Percentiles rank a stretch among this genome's conserved stretches.
Conservation (phyloP, 257 asterid genomes). For the Lycium barbarum region DNA sequence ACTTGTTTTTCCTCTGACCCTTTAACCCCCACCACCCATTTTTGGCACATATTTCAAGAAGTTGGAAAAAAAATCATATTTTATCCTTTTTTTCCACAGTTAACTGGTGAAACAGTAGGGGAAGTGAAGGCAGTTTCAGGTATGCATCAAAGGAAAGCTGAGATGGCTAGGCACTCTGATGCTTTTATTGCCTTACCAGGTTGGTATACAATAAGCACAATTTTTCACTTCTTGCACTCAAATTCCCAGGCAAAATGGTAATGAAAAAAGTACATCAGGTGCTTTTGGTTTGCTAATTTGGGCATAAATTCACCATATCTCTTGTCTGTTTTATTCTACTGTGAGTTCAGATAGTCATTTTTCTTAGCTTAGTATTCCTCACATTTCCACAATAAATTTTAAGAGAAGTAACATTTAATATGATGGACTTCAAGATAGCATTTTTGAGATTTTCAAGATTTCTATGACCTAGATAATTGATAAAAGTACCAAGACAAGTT, state of each 20-base stretch:
- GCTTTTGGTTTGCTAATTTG: conserved; percentile 30
- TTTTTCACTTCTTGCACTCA: conserved; percentile 30
- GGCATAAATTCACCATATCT: conserved; percentile 28
- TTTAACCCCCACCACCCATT: conserved; percentile 16
- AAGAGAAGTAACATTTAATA: not conserved
- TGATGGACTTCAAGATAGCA: not conserved
- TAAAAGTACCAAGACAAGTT: conserved; percentile 7
- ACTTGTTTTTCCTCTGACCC: conserved; percentile 31
- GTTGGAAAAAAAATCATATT: not conserved
- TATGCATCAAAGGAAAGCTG: conserved; percentile 99
- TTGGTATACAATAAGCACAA: conserved; percentile 42
- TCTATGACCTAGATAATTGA: not conserved
- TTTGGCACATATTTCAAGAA: conserved; percentile 26
- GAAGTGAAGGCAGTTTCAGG: conserved; percentile 98
- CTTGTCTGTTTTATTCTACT: conserved; percentile 25
- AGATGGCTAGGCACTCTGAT: conserved; percentile 94
- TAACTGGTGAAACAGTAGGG: conserved; percentile 98
- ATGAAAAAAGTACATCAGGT: conserved; percentile 22
- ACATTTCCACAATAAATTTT: not conserved
- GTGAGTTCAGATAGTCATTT: not conserved
- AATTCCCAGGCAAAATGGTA: conserved; percentile 30
- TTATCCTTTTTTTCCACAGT: conserved; percentile 53
- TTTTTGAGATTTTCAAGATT: not conserved
- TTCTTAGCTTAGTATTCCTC: not conserved
- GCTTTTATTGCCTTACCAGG: conserved; percentile 99